phyloP scores from a whole-genome alignment of 805 yeast species.

The Pichia eremophila region DNA sequence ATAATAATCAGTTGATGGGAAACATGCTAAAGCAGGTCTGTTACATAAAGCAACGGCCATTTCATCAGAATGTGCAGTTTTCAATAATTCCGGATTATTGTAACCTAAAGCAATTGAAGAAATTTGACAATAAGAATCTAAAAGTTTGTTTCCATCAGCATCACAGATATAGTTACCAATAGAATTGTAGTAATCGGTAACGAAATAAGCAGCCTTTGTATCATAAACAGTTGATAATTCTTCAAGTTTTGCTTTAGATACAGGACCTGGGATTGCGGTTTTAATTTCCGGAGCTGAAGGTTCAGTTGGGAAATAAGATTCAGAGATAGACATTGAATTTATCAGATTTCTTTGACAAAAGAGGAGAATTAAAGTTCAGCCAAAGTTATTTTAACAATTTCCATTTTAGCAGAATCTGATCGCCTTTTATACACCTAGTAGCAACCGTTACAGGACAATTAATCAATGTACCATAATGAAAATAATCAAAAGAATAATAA shows the following conservation, averaged over 20 bases:
- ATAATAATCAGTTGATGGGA: slow-evolving; percentile 49
- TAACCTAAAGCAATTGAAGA: slow-evolving; percentile 65
- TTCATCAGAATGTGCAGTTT: slow-evolving; percentile 48
- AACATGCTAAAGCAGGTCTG: slow-evolving; percentile 61
- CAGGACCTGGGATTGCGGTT: slow-evolving; percentile 42
- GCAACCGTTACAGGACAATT: too few relatives aligned
- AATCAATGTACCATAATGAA: too few relatives aligned
- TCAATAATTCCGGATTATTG: slow-evolving; percentile 55
- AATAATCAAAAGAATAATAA: too few relatives aligned
- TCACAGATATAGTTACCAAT: slow-evolving; percentile 57
- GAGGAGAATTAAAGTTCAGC: too few relatives aligned
- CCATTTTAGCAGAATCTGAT: too few relatives aligned
- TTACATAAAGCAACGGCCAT: slow-evolving; percentile 58
- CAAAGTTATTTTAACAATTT: too few relatives aligned
- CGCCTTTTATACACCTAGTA: not conserved
- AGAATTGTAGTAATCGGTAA: slow-evolving; percentile 57
- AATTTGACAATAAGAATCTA: slow-evolving; percentile 66
- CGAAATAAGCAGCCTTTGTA: slow-evolving; percentile 52
- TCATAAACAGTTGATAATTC: slow-evolving; percentile 43
- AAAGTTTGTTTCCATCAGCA: slow-evolving; percentile 51
- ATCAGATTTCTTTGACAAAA: not conserved
- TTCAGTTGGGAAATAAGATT: slow-evolving; percentile 35
- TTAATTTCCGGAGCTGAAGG: slow-evolving; percentile 37
- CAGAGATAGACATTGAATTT: slow-evolving; percentile 17
- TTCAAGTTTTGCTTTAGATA: slow-evolving; percentile 28